Conservation (phyloP, 768 basidiomycete species). For the Xanthoconium stramineum region DNA sequence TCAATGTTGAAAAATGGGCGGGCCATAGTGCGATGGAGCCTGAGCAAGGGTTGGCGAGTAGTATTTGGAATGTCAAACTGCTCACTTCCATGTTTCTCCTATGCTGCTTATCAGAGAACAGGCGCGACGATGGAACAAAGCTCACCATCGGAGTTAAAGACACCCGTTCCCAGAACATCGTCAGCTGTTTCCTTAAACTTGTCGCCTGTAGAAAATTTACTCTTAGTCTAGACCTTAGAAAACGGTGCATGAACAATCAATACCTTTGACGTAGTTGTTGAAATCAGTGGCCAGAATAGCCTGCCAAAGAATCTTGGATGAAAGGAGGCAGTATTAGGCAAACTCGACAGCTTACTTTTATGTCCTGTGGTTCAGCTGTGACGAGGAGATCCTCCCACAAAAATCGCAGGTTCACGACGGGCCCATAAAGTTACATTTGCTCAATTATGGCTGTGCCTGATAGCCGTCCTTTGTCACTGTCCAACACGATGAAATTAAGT, state of each 20-base stretch:
- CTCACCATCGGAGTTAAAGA: conserved; percentile 55
- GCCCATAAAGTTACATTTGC: conserved; percentile 24
- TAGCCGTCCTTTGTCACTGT: neutral
- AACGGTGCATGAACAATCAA: neutral
- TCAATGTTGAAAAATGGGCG: conserved; percentile 70
- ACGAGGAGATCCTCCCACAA: conserved; percentile 49
- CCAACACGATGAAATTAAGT: neutral
- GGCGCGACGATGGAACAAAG: neutral
- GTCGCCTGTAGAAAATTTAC: conserved; percentile 25
- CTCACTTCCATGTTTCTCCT: conserved; percentile 74
- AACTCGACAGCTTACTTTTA: conserved; percentile 29
- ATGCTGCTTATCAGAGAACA: neutral
- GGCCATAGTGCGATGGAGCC: conserved; percentile 65
- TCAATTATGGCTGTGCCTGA: conserved; percentile 27
- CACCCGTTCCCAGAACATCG: conserved; percentile 46
- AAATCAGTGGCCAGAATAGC: conserved; percentile 43
- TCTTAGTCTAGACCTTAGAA: neutral
- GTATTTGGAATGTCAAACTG: neutral
- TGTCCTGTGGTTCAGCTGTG: conserved; percentile 49
- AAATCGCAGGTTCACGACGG: conserved; percentile 40
- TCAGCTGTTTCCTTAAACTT: conserved; percentile 30
- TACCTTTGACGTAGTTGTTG: conserved; percentile 43
- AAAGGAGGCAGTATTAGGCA: neutral
- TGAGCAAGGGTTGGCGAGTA: conserved; percentile 13
- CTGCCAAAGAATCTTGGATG: conserved; percentile 18